Evolutionary conservation across 257 asterid genomes (phyloP), one percentile per base, ranked within the genome.

Genomic region (Plantago ovata): DNA sequence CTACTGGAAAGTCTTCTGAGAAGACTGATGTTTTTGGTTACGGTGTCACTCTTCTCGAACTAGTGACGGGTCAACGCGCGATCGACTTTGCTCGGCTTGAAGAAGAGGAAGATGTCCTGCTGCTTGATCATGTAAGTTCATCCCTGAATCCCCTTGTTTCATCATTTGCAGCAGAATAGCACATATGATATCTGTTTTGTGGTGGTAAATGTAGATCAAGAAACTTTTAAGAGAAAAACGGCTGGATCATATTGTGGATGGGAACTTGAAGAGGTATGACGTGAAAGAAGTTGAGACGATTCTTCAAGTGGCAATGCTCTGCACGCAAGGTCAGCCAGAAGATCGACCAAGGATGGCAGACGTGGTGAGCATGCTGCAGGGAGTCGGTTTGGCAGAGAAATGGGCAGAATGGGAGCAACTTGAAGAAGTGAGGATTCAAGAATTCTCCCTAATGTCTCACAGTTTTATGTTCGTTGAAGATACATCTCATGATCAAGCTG

Each of bases 321-420:
- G 98, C 82, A 81, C 98, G 0, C 98, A 87, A 45, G 63, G 79
- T 13, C 71, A 78, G 12, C 96, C 98, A 0, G 96, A 87, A 57
- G 95, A 84, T 18, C 95, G 96, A 15, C 98, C 98, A 0, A 79
- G 43, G 19, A 90, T 90, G 95, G 75, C 83, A 3, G 64, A 87
- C 58, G 95, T 90, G 1, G 94, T 81, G 33, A 69, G 69, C 65
- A 84, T 90, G 98, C 76, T 90, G 63, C 73, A 78, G 53, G 94
- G 98, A 1, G 82, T 74, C 15, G 98, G 96, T 2, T 67, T 90
- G 77, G 82, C 91, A 0, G 89, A 81, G 78, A 79, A 79, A 68
- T 90, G 98, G 98, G 91, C 95, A 2, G 95, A 87, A 61, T 90
- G 98, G 98, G 95, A 90, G 69, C 90, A 83, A 56, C 76, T 79